Percentiles rank a stretch among this genome's conserved stretches.
phyloP scores from a whole-genome alignment of 179 eudicot species.

The Patellifolia procumbens region DNA sequence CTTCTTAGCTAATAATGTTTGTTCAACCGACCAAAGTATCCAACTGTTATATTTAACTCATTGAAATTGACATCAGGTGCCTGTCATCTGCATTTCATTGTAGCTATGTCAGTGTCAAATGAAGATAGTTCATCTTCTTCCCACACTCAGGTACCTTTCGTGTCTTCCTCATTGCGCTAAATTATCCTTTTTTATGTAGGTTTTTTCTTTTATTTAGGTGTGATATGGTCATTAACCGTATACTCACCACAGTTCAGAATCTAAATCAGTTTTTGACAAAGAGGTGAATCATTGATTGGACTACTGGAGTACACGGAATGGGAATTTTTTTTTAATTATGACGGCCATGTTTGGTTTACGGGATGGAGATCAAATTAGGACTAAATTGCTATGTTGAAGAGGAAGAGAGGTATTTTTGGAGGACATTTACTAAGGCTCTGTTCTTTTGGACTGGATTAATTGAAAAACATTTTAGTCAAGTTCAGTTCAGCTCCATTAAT shows the following conservation, averaged over 20 bases:
- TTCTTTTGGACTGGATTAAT: too few species aligned
- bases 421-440: background rate
- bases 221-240: background rate
- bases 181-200: background rate
- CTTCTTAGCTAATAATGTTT: too few species aligned
- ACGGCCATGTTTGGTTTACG: background rate
- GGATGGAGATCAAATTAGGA: background rate
- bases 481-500: too few species aligned
- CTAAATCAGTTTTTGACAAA: background rate
- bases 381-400: background rate
- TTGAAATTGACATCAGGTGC: too few species aligned
- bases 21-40: too few species aligned
- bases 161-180: background rate
- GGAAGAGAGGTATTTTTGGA: background rate
- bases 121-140: slow-evolving; percentile 28
- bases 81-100: background rate
- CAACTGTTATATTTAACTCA: too few species aligned
- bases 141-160: slow-evolving; percentile 29
- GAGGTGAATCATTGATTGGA: background rate
- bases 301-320: too few species aligned
- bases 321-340: too few species aligned
- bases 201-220: background rate
- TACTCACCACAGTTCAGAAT: background rate
- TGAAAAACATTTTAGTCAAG: too few species aligned
- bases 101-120: slow-evolving; percentile 28